Evolutionary conservation across 192 early-diverging fungal species (phyloP), one percentile per base, ranked within the genome.

Genomic region (Coemansia reversa): DNA sequence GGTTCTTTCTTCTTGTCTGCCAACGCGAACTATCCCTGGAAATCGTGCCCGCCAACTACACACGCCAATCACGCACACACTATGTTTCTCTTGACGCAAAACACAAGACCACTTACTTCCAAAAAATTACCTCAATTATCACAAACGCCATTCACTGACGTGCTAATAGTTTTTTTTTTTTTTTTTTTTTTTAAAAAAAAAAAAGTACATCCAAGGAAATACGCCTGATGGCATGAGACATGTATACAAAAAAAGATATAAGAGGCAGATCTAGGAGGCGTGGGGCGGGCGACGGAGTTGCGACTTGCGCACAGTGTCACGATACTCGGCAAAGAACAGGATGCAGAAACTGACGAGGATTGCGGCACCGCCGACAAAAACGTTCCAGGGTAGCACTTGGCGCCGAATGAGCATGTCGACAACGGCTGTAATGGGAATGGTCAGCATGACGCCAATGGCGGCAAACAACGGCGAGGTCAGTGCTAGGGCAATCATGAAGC

Each of bases 391-490:
- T 22, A 87, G 74, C 61, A 79, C 67, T 8, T 79, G 65, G 52
- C 83, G 81, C 53, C 82, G 83, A 20, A 83, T 62, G 7, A 75
- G 30, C 66, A 87, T 75, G 58, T 89, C 88, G 4, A 79, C 72
- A 7, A 84, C 63, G 9, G 90, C 88, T 51, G 91, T 89, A 23
- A 80, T 68, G 3, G 91, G 91, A 30, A 91, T 88, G 7, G 91
- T 93, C 39, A 91, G 81, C 89, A 94, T 90, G 22, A 90, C 83
- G 23, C 91, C 92, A 22, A 92, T 81, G 51, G 91, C 82, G 0
- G 91, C 92, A 85, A 92, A 90, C 25, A 88, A 70, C 24, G 84
- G 84, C 28, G 77, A 88, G 5, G 86, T 88, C 51, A 92, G 72
- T 1, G 89, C 85, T 55, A 94, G 88, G 19, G 89, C 83, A 24